These are phyloP conservation scores for Golubevia sp. DNA, from an alignment of 1,284 basidiomycete genomes.

Conservation along the genomic window DNA sequence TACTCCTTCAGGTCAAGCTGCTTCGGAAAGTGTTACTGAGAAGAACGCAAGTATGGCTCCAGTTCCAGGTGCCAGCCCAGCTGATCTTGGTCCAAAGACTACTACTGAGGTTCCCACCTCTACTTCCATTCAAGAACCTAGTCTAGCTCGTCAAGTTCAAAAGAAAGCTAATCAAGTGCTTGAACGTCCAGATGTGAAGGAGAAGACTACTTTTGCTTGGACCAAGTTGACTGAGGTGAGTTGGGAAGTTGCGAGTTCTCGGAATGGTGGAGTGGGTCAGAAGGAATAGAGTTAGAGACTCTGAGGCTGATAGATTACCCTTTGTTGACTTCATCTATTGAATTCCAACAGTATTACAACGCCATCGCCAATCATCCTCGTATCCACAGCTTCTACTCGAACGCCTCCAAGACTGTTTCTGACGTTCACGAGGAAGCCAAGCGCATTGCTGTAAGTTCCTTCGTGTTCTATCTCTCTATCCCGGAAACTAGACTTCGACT, in stretches of 20 bases:
- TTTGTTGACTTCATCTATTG: background rate
- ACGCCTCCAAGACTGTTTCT: conserved; percentile 36
- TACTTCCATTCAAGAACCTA: conserved; percentile 22
- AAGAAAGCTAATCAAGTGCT: conserved; percentile 29
- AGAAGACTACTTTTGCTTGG: conserved; percentile 38
- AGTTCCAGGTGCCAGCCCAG: conserved; percentile 2
- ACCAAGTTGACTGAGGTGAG: conserved; percentile 35
- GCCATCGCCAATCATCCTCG: conserved; percentile 38
- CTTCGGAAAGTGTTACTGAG: conserved; percentile 24
- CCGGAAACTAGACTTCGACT: no score
- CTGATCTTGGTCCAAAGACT: conserved; percentile 3
- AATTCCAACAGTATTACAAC: conserved; percentile 30
- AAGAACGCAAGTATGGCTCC: conserved; percentile 22
- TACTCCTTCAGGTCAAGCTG: conserved; percentile 29
- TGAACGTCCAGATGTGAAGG: conserved; percentile 40
- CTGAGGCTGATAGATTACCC: no score
- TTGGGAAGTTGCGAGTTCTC: background rate
- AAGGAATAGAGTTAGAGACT: no score
- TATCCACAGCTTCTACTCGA: conserved; percentile 38
- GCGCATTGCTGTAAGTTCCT: conserved; percentile 20
- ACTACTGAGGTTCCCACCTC: conserved; percentile 27
- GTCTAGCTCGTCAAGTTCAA: conserved; percentile 28
- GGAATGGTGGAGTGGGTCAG: background rate
- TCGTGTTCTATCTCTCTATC: background rate
- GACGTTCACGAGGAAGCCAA: conserved; percentile 51